Percentiles rank a stretch among this genome's conserved stretches.
These are phyloP conservation scores for Rhynchospora breviuscula DNA, from an alignment of 176 grass and related monocot species.

Conservation along the genomic window DNA sequence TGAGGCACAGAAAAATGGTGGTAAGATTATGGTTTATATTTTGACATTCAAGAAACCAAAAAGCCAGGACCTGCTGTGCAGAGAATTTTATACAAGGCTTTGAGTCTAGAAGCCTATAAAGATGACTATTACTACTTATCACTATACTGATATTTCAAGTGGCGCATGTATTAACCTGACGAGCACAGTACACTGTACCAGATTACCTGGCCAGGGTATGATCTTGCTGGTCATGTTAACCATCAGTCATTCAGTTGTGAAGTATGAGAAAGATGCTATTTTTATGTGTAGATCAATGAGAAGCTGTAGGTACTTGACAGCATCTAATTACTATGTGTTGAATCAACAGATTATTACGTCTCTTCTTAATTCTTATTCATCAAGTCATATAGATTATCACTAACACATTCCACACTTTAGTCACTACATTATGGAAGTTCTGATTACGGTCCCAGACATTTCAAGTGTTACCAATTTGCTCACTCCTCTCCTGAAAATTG, in stretches of 20 bases:
- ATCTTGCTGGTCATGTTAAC: neutral
- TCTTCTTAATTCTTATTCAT: neutral
- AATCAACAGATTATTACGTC: neutral
- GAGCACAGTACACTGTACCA: neutral
- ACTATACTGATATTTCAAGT: neutral
- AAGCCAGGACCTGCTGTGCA: neutral
- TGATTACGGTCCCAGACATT: neutral
- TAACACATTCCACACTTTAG: neutral
- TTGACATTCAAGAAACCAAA: neutral
- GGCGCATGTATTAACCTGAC: neutral
- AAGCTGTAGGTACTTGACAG: neutral
- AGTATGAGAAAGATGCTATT: neutral
- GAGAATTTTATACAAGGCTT: neutral
- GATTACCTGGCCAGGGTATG: neutral
- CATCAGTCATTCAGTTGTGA: neutral
- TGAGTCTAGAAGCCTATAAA: neutral
- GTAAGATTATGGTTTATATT: slow-evolving; percentile 16
- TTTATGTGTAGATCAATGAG: neutral
- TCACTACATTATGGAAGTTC: neutral
- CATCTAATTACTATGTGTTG: neutral
- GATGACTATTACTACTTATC: neutral
- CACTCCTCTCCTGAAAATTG: neutral
- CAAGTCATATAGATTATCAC: neutral
- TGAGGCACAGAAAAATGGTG: slow-evolving; percentile 51
- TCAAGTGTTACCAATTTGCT: neutral